phyloP scores from a whole-genome alignment of 257 asterid genomes.

The Petunia secreta region DNA sequence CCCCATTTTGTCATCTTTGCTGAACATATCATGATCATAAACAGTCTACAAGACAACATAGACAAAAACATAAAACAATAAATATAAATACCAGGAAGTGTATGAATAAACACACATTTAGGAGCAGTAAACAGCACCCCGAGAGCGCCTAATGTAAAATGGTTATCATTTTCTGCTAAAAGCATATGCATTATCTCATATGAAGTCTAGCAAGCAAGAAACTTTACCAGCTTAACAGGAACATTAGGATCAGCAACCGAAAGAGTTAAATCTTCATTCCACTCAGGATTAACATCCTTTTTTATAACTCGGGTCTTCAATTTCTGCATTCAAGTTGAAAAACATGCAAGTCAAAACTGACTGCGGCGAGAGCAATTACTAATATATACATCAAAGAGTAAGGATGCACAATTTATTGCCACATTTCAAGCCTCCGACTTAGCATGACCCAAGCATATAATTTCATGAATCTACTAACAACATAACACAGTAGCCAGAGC shows the following conservation, averaged over 20 bases:
- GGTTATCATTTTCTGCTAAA: neutral
- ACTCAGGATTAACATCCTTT: constrained; percentile 83
- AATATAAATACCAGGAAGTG: neutral
- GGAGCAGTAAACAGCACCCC: neutral
- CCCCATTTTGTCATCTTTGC: constrained; percentile 58
- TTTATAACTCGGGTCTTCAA: constrained; percentile 80
- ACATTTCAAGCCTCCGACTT: neutral
- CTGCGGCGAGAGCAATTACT: neutral
- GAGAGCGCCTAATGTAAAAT: neutral
- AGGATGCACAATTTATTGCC: neutral
- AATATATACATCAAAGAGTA: neutral
- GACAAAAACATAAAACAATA: neutral
- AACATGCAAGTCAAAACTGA: neutral
- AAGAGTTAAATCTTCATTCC: constrained; percentile 91
- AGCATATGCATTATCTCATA: neutral
- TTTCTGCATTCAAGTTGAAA: constrained; percentile 50
- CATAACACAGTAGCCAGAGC: neutral
- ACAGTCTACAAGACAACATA: constrained; percentile 42
- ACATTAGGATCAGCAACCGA: constrained; percentile 54
- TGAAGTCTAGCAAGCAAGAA: constrained; percentile 15
- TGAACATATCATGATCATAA: constrained; percentile 54
- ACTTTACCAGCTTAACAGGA: constrained; percentile 58
- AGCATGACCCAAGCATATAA: neutral
- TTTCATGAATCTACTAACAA: neutral
- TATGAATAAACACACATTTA: neutral